A percentile compares a stretch with the other conserved stretches of the same genome.
Conservation (phyloP, 495 filamentous ascomycete genomes). For the Penicillium chermesinum region DNA sequence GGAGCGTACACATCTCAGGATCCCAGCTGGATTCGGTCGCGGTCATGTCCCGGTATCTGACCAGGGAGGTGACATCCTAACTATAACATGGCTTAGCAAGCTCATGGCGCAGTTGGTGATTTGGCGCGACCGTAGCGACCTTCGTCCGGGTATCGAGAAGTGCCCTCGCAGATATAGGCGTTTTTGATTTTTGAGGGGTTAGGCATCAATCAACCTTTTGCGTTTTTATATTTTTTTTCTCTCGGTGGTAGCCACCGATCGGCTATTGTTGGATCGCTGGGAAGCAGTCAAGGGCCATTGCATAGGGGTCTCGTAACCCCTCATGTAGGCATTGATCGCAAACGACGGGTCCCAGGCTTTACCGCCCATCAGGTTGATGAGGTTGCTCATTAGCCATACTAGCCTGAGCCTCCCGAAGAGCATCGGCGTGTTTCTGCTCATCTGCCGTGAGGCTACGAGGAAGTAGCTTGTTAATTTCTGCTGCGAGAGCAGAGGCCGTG, state of each 20-base stretch:
- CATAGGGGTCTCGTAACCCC: neutral
- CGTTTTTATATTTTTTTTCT: no score
- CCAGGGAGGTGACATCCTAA: slow-evolving; percentile 1
- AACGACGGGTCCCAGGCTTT: slow-evolving; percentile 6
- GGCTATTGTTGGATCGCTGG: neutral
- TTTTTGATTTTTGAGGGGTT: neutral
- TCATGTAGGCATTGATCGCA: neutral
- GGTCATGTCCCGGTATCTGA: slow-evolving; percentile 9
- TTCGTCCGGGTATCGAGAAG: neutral
- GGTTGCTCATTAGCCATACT: slow-evolving; percentile 60
- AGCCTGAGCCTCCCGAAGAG: slow-evolving; percentile 55
- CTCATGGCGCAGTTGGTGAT: slow-evolving; percentile 1
- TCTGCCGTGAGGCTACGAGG: slow-evolving; percentile 34
- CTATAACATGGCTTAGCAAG: neutral
- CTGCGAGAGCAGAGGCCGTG: slow-evolving; percentile 66
- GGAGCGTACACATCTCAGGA: no score
- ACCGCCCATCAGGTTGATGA: slow-evolving; percentile 32
- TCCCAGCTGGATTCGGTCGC: no score
- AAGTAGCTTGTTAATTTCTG: slow-evolving; percentile 52
- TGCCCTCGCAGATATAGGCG: neutral
- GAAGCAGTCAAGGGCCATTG: neutral
- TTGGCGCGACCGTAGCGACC: slow-evolving; percentile 7
- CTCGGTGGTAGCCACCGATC: neutral
- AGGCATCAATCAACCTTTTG: neutral
- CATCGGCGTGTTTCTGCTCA: slow-evolving; percentile 39